Conservation (phyloP, 306 rosid species). For the Oxytropis ochrocephala region DNA sequence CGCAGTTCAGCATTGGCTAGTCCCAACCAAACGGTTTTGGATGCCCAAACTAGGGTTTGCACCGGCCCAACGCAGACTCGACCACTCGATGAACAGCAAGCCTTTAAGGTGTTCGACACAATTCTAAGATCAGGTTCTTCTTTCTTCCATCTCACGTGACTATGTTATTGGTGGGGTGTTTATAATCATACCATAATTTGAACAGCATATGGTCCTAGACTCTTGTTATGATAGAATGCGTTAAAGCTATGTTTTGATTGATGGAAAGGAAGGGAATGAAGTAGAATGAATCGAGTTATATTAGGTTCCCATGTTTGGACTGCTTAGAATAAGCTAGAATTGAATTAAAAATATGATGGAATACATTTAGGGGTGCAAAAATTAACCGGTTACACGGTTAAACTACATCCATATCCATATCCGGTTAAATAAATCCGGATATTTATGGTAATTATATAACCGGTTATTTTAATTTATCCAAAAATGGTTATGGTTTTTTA, state of each 20-base stretch:
- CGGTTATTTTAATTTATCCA: too few species aligned
- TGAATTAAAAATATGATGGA: neutral
- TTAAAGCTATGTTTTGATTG: neutral
- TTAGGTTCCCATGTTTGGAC: neutral
- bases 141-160: neutral
- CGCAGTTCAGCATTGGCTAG: slow-evolving; percentile 39
- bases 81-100: slow-evolving; percentile 77
- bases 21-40: slow-evolving; percentile 82
- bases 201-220: neutral
- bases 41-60: slow-evolving; percentile 90
- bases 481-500: too few species aligned
- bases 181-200: neutral
- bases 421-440: too few species aligned
- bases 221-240: neutral
- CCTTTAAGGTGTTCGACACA: slow-evolving; percentile 72
- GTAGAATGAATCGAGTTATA: neutral
- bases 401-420: too few species aligned
- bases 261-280: neutral
- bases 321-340: neutral
- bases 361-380: too few species aligned
- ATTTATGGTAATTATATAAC: too few species aligned
- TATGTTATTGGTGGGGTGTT: neutral
- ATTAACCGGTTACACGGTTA: too few species aligned
- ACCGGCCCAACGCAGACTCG: slow-evolving; percentile 89
- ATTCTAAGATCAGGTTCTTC: slow-evolving; percentile 74